phyloP scores from a whole-genome alignment of 2,329 filamentous ascomycete genomes.

The Mycogone perniciosa region DNA sequence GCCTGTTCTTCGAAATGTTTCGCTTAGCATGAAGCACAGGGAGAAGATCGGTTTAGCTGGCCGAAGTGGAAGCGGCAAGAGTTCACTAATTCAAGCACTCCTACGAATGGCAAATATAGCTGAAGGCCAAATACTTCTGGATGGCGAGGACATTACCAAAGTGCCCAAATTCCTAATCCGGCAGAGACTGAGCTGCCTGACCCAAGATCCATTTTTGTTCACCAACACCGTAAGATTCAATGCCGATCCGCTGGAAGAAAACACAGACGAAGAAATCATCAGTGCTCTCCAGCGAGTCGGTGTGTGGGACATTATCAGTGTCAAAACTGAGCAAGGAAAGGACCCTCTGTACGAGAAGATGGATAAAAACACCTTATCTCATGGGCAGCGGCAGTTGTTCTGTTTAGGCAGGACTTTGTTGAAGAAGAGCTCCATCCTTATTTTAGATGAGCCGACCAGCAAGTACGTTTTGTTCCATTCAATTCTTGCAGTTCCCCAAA shows the following conservation, averaged over 20 bases:
- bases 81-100: slow-evolving; percentile 37
- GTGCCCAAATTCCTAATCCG: slow-evolving; percentile 24
- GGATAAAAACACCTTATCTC: slow-evolving; percentile 30
- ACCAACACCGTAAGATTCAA: slow-evolving; percentile 45
- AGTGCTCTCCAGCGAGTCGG: slow-evolving; percentile 41
- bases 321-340: slow-evolving; percentile 28
- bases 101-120: slow-evolving; percentile 42
- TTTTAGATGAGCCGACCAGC: slow-evolving; percentile 36
- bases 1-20: slow-evolving; percentile 26
- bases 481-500: background rate
- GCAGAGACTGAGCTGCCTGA: slow-evolving; percentile 37
- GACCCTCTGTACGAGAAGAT: slow-evolving; percentile 28
- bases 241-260: slow-evolving; percentile 36
- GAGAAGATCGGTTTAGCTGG: slow-evolving; percentile 40
- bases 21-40: slow-evolving; percentile 25
- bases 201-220: slow-evolving; percentile 48
- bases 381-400: slow-evolving; percentile 28
- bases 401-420: slow-evolving; percentile 27
- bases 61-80: slow-evolving; percentile 34
- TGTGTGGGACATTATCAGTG: slow-evolving; percentile 38
- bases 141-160: slow-evolving; percentile 33
- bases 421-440: slow-evolving; percentile 21
- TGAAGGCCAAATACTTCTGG: slow-evolving; percentile 38
- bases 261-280: slow-evolving; percentile 37
- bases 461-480: slow-evolving; percentile 17